These are phyloP conservation scores for Lagerstroemia speciosa DNA, from an alignment of 345 rosid genomes.

Conservation along the genomic window DNA sequence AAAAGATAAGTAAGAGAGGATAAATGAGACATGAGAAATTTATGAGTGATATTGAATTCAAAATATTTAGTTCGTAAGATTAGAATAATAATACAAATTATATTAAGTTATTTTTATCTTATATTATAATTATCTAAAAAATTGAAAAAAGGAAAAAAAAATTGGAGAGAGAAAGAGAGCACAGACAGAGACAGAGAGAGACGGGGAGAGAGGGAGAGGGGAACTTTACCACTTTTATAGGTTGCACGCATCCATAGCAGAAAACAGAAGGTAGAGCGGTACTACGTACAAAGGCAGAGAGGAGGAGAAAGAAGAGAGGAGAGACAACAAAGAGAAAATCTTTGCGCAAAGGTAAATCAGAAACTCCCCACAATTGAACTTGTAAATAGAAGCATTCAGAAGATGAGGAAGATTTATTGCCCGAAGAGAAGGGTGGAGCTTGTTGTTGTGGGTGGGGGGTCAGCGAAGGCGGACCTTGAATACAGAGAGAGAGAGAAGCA, in stretches of 20 bases:
- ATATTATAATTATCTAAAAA: too few species aligned
- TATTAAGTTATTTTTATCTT: too few species aligned
- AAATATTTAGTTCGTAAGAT: too few species aligned
- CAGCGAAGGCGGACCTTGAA: neutral
- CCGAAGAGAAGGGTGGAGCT: neutral
- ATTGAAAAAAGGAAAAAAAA: too few species aligned
- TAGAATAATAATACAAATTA: too few species aligned
- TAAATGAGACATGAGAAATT: too few species aligned
- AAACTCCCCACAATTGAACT: neutral
- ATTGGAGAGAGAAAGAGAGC: neutral
- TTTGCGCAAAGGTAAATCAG: neutral
- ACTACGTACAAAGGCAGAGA: constrained; percentile 4
- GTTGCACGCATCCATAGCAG: constrained; percentile 66
- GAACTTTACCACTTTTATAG: constrained; percentile 43
- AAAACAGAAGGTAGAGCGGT: constrained; percentile 12
- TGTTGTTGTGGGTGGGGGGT: neutral
- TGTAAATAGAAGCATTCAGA: neutral
- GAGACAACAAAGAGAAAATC: neutral
- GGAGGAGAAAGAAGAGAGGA: too few species aligned
- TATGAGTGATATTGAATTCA: too few species aligned
- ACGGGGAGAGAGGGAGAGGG: constrained; percentile 8
- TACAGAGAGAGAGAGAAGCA: constrained; percentile 5
- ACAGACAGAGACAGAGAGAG: constrained; percentile 1
- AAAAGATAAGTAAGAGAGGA: too few species aligned
- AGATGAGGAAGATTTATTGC: neutral